Evolutionary conservation across 495 filamentous ascomycete species (phyloP).

Genomic region (Penicillium salamii): DNA sequence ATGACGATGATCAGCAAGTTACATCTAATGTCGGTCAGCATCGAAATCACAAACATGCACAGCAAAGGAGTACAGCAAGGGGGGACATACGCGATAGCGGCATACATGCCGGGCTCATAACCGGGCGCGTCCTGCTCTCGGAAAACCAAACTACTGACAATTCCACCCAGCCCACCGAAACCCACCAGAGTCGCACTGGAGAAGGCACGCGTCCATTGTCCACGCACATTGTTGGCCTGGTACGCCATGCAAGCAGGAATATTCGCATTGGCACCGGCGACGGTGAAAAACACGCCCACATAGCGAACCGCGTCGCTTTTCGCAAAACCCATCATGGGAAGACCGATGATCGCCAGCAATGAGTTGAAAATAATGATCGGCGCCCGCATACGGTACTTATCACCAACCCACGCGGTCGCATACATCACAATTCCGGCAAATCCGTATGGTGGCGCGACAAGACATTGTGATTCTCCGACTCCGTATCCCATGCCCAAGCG

Average conservation of each 20-base stretch:
- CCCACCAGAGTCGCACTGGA: slow-evolving; percentile 54
- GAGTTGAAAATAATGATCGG: slow-evolving; percentile 57
- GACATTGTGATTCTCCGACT: slow-evolving; percentile 55
- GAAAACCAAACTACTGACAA: slow-evolving; percentile 56
- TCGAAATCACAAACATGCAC: background rate
- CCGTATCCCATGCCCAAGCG: slow-evolving; percentile 54
- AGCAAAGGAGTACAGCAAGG: background rate
- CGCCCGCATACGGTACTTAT: slow-evolving; percentile 56
- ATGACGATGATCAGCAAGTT: slow-evolving; percentile 43
- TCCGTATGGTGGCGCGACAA: slow-evolving; percentile 62
- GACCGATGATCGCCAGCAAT: slow-evolving; percentile 46
- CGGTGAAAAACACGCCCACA: slow-evolving; percentile 62
- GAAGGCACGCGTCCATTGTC: slow-evolving; percentile 65
- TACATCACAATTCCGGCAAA: slow-evolving; percentile 61
- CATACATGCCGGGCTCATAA: slow-evolving; percentile 55
- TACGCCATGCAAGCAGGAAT: slow-evolving; percentile 57
- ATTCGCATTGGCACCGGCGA: slow-evolving; percentile 59
- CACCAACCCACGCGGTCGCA: slow-evolving; percentile 48
- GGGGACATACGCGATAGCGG: slow-evolving; percentile 41
- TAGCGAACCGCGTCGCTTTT: slow-evolving; percentile 51
- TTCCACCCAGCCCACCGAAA: slow-evolving; percentile 58
- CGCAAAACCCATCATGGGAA: slow-evolving; percentile 54
- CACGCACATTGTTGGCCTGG: slow-evolving; percentile 65
- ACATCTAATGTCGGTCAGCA: slow-evolving; percentile 26
- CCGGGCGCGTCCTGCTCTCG: slow-evolving; percentile 54